Conservation (phyloP, 305 asterid genomes). For the Fraxinus nigra region DNA sequence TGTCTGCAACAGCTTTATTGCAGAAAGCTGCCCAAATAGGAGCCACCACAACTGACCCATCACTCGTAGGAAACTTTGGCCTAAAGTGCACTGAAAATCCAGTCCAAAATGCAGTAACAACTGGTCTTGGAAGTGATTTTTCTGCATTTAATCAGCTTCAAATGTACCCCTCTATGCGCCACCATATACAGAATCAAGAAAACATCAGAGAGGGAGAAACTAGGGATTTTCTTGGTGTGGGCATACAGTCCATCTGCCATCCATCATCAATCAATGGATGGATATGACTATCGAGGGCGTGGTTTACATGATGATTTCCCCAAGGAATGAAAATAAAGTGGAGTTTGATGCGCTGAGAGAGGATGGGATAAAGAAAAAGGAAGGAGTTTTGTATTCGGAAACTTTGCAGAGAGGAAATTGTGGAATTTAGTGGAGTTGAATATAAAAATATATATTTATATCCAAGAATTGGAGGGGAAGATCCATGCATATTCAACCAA, state of each 20-base stretch:
- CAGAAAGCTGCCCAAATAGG: conserved; percentile 95
- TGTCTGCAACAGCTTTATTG: conserved; percentile 83
- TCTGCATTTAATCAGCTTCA: too few relatives aligned
- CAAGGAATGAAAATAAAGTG: conserved; percentile 24
- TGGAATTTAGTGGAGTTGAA: conserved; percentile 45
- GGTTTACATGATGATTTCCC: neutral
- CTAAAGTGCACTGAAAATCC: too few relatives aligned
- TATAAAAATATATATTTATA: conserved; percentile 1
- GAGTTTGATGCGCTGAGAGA: conserved; percentile 11
- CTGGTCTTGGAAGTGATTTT: too few relatives aligned
- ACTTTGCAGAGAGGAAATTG: neutral
- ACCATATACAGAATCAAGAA: too few relatives aligned
- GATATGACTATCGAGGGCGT: conserved; percentile 43
- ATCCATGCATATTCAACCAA: conserved; percentile 70
- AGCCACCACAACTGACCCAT: too few relatives aligned
- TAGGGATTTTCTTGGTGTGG: too few relatives aligned
- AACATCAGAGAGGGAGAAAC: too few relatives aligned
- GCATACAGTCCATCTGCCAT: too few relatives aligned
- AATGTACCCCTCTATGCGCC: too few relatives aligned
- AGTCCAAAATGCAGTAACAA: too few relatives aligned
- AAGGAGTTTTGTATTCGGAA: too few relatives aligned
- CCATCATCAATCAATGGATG: conserved; percentile 72
- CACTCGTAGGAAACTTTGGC: too few relatives aligned
- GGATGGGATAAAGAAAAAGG: conserved; percentile 13
- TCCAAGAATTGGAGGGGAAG: conserved; percentile 17